Evolutionary conservation across 2,329 filamentous ascomycete genomes (phyloP), one percentile per base, ranked within the genome.

Genomic region (Xylariaceae sp.): DNA sequence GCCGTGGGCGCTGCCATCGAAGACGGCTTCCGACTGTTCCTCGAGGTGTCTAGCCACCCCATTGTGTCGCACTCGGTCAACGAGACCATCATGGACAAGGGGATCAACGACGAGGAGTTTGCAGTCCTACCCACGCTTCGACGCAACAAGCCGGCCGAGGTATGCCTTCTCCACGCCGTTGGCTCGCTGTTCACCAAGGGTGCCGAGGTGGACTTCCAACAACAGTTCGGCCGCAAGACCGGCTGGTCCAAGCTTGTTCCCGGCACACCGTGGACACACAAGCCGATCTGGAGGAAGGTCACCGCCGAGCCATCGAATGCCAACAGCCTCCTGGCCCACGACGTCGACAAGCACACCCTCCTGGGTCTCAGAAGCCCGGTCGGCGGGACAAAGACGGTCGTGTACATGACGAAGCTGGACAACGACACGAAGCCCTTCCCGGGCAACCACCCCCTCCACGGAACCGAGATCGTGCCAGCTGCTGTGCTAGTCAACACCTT

Each of bases 391-490:
- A 50, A 54, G 9, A 59, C 36, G 1, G 48, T 52, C 1, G 42
- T 64, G 1, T 66, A 57, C 50, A 55, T 54, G 1, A 68, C 61
- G 1, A 54, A 41, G 6, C 43, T 69, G 5, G 58, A 66, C 37
- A 50, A 62, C 9, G 52, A 56, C n/a, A 57, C 44, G 2, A 67
- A 65, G 38, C 66, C 66, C 0, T 68, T 67, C 47, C 65, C 66
- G 3, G 53, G 40, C 9, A 42, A 34, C 24, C 65, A 69, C 46
- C 63, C 59, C 6, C 50, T 69, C 1, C 55, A 62, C 30, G 65
- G 62, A 4, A 63, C 63, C 2, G 64, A 69, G 41, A 68, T 69
- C 26, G 54, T 68, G 5, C 66, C 66, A 2, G 66, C 64, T 3
- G 66, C 63, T 3, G 59, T 60, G 2, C 53, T 65, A 16, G 50